A percentile compares a stretch with the other conserved stretches of the same genome.
Conservation (phyloP, 2,329 filamentous ascomycete species). For the Pseudocercospora fuligena region DNA sequence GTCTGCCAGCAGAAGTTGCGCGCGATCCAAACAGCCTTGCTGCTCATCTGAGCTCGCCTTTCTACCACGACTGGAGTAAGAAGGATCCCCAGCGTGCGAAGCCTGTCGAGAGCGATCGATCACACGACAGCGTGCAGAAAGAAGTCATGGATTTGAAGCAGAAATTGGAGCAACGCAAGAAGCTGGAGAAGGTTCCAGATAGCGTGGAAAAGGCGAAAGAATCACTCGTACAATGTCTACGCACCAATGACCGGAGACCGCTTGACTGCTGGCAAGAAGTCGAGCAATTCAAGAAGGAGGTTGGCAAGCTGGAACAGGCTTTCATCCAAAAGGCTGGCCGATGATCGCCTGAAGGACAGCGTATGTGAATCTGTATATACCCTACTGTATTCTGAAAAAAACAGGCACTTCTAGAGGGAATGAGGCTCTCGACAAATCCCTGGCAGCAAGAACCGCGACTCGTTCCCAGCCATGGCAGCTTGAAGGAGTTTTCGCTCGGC, state of each 20-base stretch:
- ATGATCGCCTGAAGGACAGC: slow-evolving; percentile 7
- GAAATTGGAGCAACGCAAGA: slow-evolving; percentile 59
- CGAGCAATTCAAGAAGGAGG: slow-evolving; percentile 86
- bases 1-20: slow-evolving; percentile 19
- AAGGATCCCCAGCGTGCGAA: slow-evolving; percentile 42
- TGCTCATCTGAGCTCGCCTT: slow-evolving; percentile 41
- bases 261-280: slow-evolving; percentile 96
- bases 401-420: not conserved
- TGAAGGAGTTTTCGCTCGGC: not conserved
- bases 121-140: slow-evolving; percentile 58
- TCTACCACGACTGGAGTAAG: slow-evolving; percentile 44
- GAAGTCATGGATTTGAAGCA: slow-evolving; percentile 62
- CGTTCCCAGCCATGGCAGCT: not conserved
- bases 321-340: slow-evolving; percentile 83
- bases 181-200: slow-evolving; percentile 68
- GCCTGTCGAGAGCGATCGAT: slow-evolving; percentile 51
- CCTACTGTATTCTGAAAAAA: not conserved
- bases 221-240: slow-evolving; percentile 78
- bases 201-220: slow-evolving; percentile 74
- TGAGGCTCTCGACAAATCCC: not conserved
- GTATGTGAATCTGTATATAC: not conserved
- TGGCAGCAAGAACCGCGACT: not conserved
- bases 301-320: slow-evolving; percentile 79
- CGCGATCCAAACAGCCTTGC: slow-evolving; percentile 36
- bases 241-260: slow-evolving; percentile 82